phyloP scores from a whole-genome alignment of 2,329 filamentous ascomycete genomes.

The Alternaria alternata region DNA sequence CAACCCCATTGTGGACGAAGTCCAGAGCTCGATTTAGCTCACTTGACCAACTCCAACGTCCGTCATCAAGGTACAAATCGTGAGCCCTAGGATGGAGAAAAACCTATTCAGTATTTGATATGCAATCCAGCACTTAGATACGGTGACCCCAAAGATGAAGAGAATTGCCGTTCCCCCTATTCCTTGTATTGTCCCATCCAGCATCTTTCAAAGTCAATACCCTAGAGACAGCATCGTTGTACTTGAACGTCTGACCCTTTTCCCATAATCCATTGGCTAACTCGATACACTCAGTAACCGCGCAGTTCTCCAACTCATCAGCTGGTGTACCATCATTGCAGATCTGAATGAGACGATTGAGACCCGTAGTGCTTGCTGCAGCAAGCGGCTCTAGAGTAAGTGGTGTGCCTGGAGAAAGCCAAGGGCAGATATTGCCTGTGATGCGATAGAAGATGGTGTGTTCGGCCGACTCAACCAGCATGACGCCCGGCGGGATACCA shows the following conservation, averaged over 20 bases:
- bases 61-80: background rate
- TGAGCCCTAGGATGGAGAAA: background rate
- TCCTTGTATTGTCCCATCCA: slow-evolving; percentile 44
- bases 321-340: slow-evolving; percentile 28
- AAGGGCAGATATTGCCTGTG: slow-evolving; percentile 40
- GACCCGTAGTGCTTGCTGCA: slow-evolving; percentile 29
- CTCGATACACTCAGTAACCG: slow-evolving; percentile 46
- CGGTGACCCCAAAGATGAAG: slow-evolving; percentile 43
- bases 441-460: slow-evolving; percentile 40
- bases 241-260: slow-evolving; percentile 47
- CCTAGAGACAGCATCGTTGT: slow-evolving; percentile 38
- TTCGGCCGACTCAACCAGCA: slow-evolving; percentile 35
- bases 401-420: slow-evolving; percentile 36
- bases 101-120: background rate
- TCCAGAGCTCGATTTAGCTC: background rate
- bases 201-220: slow-evolving; percentile 45
- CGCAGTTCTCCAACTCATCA: slow-evolving; percentile 39
- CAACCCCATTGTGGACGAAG: background rate
- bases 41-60: too few species aligned
- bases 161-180: slow-evolving; percentile 36
- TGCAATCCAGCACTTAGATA: slow-evolving; percentile 17
- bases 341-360: slow-evolving; percentile 44
- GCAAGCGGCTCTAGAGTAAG: slow-evolving; percentile 39
- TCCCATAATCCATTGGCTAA: slow-evolving; percentile 45
- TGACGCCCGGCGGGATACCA: slow-evolving; percentile 37